Percentiles rank a stretch among this genome's conserved stretches.
Conservation (phyloP, 352 stramenopile genomes). For the Plasmopara muralis region DNA sequence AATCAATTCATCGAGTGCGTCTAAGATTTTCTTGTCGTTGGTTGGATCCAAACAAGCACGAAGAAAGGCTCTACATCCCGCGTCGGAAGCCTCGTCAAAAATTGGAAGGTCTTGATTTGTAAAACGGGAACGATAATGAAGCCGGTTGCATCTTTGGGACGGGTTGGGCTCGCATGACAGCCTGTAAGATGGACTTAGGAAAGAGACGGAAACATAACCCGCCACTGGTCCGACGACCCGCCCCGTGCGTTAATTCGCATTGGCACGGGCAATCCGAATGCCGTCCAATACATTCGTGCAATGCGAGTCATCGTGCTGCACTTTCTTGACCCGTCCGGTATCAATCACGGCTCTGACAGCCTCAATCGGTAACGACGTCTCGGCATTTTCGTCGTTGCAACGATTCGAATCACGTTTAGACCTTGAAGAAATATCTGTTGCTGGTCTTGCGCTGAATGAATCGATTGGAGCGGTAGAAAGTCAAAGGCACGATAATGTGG, state of each 20-base stretch:
- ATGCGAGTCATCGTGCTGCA: conserved; percentile 67
- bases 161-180: conserved; percentile 69
- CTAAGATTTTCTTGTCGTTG: conserved; percentile 72
- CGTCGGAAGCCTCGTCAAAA: conserved; percentile 36
- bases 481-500: conserved; percentile 35
- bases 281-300: conserved; percentile 87
- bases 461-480: conserved; percentile 90
- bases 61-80: conserved; percentile 77
- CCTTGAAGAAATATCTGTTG: conserved; percentile 86
- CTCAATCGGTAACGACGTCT: conserved; percentile 95
- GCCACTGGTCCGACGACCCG: conserved; percentile 88
- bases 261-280: conserved; percentile 88
- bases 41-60: conserved; percentile 90
- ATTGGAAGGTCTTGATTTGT: conserved; percentile 89
- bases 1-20: conserved; percentile 87
- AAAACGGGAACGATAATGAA: conserved; percentile 92
- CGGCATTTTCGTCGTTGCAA: conserved; percentile 97
- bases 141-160: conserved; percentile 95
- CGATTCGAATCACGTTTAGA: conserved; percentile 80
- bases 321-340: conserved; percentile 91
- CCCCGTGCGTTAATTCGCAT: conserved; percentile 82
- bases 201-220: conserved; percentile 89
- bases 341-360: conserved; percentile 95
- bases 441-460: conserved; percentile 91
- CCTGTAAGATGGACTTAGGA: conserved; percentile 64